Evolutionary conservation across 2,329 filamentous ascomycete genomes (phyloP).

Genomic region (Harringtonia aguacate): DNA sequence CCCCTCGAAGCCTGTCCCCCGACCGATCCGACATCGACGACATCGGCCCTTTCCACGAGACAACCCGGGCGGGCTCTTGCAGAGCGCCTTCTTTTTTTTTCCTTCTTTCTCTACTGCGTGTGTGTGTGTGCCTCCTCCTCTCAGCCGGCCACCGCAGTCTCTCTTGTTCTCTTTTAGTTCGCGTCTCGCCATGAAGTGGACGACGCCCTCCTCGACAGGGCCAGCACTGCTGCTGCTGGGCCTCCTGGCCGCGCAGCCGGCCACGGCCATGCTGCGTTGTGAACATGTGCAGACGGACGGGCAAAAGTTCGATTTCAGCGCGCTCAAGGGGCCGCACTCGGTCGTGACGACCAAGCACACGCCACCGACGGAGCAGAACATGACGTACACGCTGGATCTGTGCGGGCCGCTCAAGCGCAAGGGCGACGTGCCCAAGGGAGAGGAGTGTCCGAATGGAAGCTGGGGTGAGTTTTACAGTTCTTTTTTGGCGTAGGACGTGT

Average conservation of each 20-base stretch:
- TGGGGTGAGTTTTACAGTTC: conserved; percentile 49
- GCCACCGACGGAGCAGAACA: conserved; percentile 51
- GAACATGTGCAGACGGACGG: conserved; percentile 47
- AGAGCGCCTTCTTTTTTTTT: too few species aligned
- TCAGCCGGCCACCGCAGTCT: too few species aligned
- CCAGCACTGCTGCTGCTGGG: conserved; percentile 5
- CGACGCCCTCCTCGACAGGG: not conserved
- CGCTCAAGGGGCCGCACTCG: conserved; percentile 56
- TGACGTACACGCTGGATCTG: conserved; percentile 72
- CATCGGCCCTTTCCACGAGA: too few species aligned
- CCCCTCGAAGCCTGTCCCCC: too few species aligned
- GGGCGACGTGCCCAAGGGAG: conserved; percentile 40
- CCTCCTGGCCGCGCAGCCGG: conserved; percentile 7
- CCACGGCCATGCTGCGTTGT: conserved; percentile 47
- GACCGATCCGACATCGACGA: too few species aligned
- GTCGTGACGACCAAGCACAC: conserved; percentile 49
- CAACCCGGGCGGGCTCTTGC: too few species aligned
- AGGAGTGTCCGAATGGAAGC: conserved; percentile 59
- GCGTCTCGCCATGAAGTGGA: conserved; percentile 1
- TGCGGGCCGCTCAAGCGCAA: conserved; percentile 57
- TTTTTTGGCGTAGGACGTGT: too few species aligned
- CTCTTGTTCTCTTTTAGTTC: not conserved
- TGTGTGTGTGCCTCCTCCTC: not conserved
- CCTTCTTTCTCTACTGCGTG: not conserved
- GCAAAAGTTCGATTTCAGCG: conserved; percentile 51